These are phyloP conservation scores for Ligustrum vulgare DNA, from an alignment of 257 asterid genomes.

Conservation along the genomic window DNA sequence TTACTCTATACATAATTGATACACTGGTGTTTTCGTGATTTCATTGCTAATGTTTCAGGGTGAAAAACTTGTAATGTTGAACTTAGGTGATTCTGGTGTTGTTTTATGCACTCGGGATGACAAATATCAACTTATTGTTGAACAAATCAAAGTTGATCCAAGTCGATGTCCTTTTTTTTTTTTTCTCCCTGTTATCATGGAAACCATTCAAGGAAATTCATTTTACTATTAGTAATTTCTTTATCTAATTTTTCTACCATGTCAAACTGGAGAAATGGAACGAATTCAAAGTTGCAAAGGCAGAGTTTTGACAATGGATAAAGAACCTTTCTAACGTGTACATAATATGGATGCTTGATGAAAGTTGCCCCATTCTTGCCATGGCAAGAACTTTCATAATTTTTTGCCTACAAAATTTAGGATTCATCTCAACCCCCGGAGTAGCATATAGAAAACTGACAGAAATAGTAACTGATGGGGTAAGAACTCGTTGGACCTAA, in stretches of 20 bases:
- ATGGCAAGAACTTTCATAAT: constrained; percentile 94
- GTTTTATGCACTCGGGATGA: constrained; percentile 64
- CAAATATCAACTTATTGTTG: constrained; percentile 45
- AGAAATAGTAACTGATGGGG: constrained; percentile 85
- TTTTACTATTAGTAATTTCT: too few species aligned
- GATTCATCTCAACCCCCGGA: constrained; percentile 75
- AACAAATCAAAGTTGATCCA: constrained; percentile 81
- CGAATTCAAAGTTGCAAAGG: constrained; percentile 60
- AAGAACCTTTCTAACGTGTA: constrained; percentile 62
- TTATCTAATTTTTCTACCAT: background rate
- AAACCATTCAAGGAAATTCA: background rate
- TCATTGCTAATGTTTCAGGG: constrained; percentile 38
- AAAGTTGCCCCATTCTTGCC: constrained; percentile 89
- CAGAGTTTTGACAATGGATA: constrained; percentile 75
- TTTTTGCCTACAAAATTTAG: constrained; percentile 76
- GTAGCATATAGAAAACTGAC: constrained; percentile 56
- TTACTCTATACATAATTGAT: too few species aligned
- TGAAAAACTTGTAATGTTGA: constrained; percentile 68
- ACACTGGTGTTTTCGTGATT: background rate
- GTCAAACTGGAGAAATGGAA: constrained; percentile 49
- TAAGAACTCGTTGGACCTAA: constrained; percentile 27
- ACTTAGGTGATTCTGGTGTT: constrained; percentile 88
- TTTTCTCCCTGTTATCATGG: background rate
- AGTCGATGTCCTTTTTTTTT: constrained; percentile 32
- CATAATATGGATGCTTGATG: constrained; percentile 86